Evolutionary conservation across 495 filamentous ascomycete genomes (phyloP).

Genomic region (Aspergillus saccharolyticus): DNA sequence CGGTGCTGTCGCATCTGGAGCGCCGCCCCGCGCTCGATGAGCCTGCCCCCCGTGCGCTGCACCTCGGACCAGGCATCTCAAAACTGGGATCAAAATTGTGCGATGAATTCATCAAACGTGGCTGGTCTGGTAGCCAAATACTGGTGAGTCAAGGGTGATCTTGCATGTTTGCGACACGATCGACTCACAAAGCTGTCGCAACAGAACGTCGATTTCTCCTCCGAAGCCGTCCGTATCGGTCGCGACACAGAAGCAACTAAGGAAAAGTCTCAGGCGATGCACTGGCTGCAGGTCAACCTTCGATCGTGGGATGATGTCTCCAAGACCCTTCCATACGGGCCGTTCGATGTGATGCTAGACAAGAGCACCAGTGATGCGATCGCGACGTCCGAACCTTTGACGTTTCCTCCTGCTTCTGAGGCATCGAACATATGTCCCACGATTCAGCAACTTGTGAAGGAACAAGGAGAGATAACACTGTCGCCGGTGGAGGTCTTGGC

Average conservation of each 20-base stretch:
- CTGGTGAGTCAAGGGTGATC: conserved; percentile 23
- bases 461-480: conserved; percentile 10
- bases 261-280: conserved; percentile 25
- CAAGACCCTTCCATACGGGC: conserved; percentile 19
- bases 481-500: conserved; percentile 36
- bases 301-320: conserved; percentile 34
- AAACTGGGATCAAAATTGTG: conserved; percentile 31
- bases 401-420: conserved; percentile 11
- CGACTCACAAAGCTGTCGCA: neutral
- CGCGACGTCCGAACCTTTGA: conserved; percentile 24
- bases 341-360: conserved; percentile 38
- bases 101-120: conserved; percentile 25
- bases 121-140: conserved; percentile 32
- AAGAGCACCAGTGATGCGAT: conserved; percentile 45
- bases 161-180: neutral
- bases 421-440: conserved; percentile 21
- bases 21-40: conserved; percentile 1
- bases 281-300: conserved; percentile 33
- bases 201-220: conserved; percentile 43
- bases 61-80: conserved; percentile 40
- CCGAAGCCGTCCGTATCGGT: conserved; percentile 39
- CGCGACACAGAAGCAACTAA: conserved; percentile 21
- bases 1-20: conserved; percentile 27
- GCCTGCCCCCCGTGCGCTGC: conserved; percentile 26
- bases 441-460: conserved; percentile 16